Evolutionary conservation across 148 eudicot species (phyloP).

Genomic region (Linanthus parryae): DNA sequence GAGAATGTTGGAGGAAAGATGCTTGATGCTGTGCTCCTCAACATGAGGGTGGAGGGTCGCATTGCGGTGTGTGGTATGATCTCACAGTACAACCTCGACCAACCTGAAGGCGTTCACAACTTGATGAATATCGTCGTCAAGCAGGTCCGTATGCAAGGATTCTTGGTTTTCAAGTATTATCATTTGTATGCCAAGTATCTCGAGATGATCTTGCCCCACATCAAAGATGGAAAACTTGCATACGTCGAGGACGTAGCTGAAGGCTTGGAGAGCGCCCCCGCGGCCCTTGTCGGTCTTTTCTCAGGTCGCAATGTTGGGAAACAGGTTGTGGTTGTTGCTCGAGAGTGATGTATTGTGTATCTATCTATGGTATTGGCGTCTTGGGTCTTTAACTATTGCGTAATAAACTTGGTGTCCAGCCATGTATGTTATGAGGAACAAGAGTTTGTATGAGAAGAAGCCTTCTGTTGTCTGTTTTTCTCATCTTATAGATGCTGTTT

Average conservation of each 20-base stretch:
- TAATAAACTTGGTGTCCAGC: too few relatives aligned
- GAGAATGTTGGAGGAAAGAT: slow-evolving; percentile 9
- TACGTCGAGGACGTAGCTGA: slow-evolving; percentile 6
- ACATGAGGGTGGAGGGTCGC: slow-evolving; percentile 6
- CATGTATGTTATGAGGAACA: too few relatives aligned
- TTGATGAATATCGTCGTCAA: slow-evolving; percentile 2
- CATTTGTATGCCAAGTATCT: slow-evolving; percentile 3
- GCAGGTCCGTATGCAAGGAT: slow-evolving; percentile 4
- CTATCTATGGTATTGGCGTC: too few relatives aligned
- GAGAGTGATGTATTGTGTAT: too few relatives aligned
- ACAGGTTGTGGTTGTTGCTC: slow-evolving; percentile 4
- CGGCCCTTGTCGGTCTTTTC: slow-evolving; percentile 8
- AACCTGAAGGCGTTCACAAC: slow-evolving; percentile 7
- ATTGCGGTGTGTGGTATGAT: slow-evolving; percentile 10
- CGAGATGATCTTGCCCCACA: slow-evolving; percentile 1
- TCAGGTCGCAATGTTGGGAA: slow-evolving; percentile 8
- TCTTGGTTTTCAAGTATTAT: slow-evolving; percentile 2
- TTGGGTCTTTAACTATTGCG: too few relatives aligned
- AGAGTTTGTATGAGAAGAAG: too few relatives aligned
- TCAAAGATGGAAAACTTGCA: slow-evolving; percentile 3
- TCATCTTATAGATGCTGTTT: too few relatives aligned
- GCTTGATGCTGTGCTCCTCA: slow-evolving; percentile 10
- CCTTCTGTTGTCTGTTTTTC: too few relatives aligned
- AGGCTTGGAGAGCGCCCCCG: slow-evolving; percentile 10
- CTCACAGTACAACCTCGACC: slow-evolving; percentile 4